Conservation (phyloP, 73 alveolate genomes). For the Uronychia binucleata region DNA sequence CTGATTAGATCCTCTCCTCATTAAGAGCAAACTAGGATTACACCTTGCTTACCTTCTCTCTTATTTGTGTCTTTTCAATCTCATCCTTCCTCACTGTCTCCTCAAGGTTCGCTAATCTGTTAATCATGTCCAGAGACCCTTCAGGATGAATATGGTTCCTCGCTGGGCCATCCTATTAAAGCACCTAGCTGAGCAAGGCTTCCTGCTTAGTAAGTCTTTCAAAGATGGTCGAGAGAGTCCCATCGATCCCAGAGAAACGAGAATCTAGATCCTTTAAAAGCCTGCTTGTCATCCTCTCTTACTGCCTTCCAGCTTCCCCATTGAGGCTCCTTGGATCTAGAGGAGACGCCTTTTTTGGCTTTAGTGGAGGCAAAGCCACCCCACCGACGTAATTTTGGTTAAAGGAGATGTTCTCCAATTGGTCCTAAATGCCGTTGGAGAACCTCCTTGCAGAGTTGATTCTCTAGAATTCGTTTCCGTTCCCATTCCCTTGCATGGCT, state of each 20-base stretch:
- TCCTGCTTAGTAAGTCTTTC: not conserved
- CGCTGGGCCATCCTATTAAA: not conserved
- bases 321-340: not conserved
- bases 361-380: not conserved
- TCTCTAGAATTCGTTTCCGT: not conserved
- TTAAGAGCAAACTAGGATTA: constrained; percentile 19
- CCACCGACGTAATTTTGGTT: not conserved
- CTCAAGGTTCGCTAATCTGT: constrained; percentile 14
- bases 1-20: constrained; percentile 15
- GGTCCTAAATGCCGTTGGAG: not conserved
- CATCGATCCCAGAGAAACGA: not conserved
- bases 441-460: not conserved
- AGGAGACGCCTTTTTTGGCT: not conserved
- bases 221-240: not conserved
- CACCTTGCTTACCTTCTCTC: constrained; percentile 27
- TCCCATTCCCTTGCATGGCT: not conserved
- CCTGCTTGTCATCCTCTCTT: not conserved
- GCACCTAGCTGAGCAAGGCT: not conserved
- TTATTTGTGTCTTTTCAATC: not conserved
- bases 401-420: not conserved
- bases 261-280: not conserved
- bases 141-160: not conserved
- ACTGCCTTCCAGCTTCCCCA: not conserved
- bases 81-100: constrained; percentile 25
- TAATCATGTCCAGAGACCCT: not conserved